Base-by-base conservation (phyloP, 768 basidiomycete genomes). In the Clavaria fumosa region DNA sequence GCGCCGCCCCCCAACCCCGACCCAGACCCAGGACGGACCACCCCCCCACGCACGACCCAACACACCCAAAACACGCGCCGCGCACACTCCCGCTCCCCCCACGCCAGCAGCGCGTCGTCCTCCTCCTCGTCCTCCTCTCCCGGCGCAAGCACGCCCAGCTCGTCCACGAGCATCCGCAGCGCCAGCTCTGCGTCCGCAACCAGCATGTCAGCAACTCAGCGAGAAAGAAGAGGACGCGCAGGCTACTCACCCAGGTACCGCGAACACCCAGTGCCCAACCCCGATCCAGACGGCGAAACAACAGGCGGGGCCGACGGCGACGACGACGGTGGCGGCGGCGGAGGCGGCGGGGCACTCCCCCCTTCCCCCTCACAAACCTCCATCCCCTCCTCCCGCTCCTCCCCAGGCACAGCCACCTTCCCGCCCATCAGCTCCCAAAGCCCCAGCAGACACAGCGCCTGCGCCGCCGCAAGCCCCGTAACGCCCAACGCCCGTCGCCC, bases 11-110 rank as follows among this genome's bases (percentile, higher is more conserved):
- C 50, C 75, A 71, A 41, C 81, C 70, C 38, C n/a, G n/a, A 81
- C 62, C 82, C 83, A 86, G 56, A 85, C 84, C 41, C 78, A 72
- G 39, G 83, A 72, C 32, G 84, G 75, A n/a, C 75, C 63, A 43
- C 78, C 78, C 59, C 86, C 82, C 42, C 73, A 75, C 48, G 81
- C 75, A 45, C 80, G 42, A 73, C 57, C 50, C 75, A 71, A 41
- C 81, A 70, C 38, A 81, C 62, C 82, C 83, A 86, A 55, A 85
- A 84, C 41, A 79, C 72, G 39, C 83, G 72, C 32, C 83, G 75
- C n/a, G 75, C 63, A 43, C 78, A 78, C 59, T 88, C 82, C 42
- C 73, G 76, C 48, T 82, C 75, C 45, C 80, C 71, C 33, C 68
- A 68, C 38, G 62, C 61, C 43, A 75, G 66, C 17, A 73, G 72